phyloP scores from a whole-genome alignment of 2,329 filamentous ascomycete species.

The Alternaria panax region DNA sequence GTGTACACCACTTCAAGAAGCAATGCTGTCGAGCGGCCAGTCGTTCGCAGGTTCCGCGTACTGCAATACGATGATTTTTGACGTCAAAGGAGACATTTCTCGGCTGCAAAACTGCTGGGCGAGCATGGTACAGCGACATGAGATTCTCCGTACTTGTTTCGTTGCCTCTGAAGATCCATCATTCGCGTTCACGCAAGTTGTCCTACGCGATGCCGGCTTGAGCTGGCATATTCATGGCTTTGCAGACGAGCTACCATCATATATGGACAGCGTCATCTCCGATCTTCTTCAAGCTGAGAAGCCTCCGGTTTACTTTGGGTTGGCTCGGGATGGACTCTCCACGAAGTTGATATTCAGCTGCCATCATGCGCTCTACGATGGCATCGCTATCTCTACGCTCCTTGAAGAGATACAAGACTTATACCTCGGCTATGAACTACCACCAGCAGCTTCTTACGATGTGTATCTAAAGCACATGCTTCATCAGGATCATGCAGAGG shows the following conservation, averaged over 20 bases:
- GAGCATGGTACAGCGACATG: slow-evolving; percentile 69
- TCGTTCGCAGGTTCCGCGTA: slow-evolving; percentile 64
- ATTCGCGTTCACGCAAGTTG: slow-evolving; percentile 75
- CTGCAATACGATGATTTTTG: slow-evolving; percentile 74
- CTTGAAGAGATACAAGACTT: slow-evolving; percentile 73
- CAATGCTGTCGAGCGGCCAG: slow-evolving; percentile 73
- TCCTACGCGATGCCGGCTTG: slow-evolving; percentile 61
- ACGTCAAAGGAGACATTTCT: slow-evolving; percentile 60
- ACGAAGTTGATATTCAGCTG: slow-evolving; percentile 59
- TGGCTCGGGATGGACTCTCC: slow-evolving; percentile 25
- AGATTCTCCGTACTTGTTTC: slow-evolving; percentile 81
- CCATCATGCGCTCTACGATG: slow-evolving; percentile 90
- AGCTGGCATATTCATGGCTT: slow-evolving; percentile 50
- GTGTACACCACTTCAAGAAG: slow-evolving; percentile 87
- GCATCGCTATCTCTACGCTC: slow-evolving; percentile 74
- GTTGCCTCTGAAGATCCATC: slow-evolving; percentile 66
- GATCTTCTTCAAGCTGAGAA: slow-evolving; percentile 50
- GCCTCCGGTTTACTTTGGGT: slow-evolving; percentile 50
- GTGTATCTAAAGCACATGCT: slow-evolving; percentile 69
- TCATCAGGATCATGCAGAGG: slow-evolving; percentile 55
- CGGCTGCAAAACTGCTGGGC: slow-evolving; percentile 68
- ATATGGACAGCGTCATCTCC: slow-evolving; percentile 57
- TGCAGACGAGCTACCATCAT: slow-evolving; percentile 45
- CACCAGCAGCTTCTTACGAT: slow-evolving; percentile 63
- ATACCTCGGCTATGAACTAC: slow-evolving; percentile 59